These are phyloP conservation scores for Beauveria asiatica DNA, from an alignment of 2,329 filamentous ascomycete genomes.

Conservation along the genomic window DNA sequence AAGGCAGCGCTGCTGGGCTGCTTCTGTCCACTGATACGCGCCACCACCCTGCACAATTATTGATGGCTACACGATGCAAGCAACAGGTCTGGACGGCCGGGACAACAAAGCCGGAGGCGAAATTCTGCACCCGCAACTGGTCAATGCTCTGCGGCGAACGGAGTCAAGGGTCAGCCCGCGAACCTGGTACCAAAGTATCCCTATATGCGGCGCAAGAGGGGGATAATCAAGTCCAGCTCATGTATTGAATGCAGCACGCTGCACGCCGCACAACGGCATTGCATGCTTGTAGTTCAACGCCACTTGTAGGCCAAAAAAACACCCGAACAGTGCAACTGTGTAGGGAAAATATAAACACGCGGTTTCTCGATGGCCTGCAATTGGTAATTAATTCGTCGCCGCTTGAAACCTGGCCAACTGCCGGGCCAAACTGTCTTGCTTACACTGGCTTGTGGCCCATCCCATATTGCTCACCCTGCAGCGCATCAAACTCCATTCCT, in stretches of 20 bases:
- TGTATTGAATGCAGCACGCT: not conserved
- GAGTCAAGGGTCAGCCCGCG: not conserved
- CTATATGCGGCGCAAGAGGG: not conserved
- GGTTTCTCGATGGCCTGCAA: not conserved
- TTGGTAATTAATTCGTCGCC: not conserved
- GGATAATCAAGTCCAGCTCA: not conserved
- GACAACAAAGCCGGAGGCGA: slow-evolving; percentile 1
- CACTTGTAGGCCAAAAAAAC: not conserved
- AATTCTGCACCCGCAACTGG: not conserved
- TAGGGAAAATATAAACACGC: not conserved
- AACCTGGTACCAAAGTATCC: not conserved
- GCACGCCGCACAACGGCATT: not conserved
- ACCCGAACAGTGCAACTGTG: not conserved
- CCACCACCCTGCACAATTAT: not conserved
- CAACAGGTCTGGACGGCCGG: not conserved
- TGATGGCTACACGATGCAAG: not conserved
- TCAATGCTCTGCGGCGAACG: not conserved
- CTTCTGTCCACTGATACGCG: not conserved
- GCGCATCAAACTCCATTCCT: not conserved
- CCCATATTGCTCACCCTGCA: not conserved
- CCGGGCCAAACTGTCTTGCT: not conserved
- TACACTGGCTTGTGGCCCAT: not conserved
- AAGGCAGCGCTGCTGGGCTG: not conserved
- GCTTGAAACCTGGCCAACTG: not conserved
- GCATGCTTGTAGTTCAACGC: not conserved